These are phyloP conservation scores for Albatrellus ellisii DNA, from an alignment of 768 basidiomycete genomes.

Conservation along the genomic window DNA sequence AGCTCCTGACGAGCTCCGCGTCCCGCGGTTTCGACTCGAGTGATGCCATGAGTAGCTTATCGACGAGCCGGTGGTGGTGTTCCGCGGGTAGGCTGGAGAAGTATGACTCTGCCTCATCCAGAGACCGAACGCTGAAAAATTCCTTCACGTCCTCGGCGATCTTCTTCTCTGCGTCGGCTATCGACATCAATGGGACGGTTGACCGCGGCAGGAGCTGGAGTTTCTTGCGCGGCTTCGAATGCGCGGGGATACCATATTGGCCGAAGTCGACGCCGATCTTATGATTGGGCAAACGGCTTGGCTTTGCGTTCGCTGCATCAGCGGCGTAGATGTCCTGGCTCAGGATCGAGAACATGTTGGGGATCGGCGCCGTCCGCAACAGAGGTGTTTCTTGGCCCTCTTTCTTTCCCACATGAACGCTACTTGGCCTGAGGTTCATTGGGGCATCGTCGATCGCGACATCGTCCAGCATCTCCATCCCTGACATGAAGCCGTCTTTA, in stretches of 20 bases:
- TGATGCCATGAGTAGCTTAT: conserved; percentile 58
- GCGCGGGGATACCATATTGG: conserved; percentile 31
- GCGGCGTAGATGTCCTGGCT: conserved; percentile 46
- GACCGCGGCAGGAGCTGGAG: conserved; percentile 67
- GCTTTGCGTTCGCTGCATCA: conserved; percentile 37
- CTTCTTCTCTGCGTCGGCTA: conserved; percentile 56
- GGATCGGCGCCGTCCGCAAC: conserved; percentile 61
- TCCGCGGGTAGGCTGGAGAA: conserved; percentile 59
- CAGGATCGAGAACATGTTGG: conserved; percentile 86
- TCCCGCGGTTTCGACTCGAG: conserved; percentile 77
- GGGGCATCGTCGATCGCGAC: conserved; percentile 57
- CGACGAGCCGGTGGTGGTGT: conserved; percentile 53
- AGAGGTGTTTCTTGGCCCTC: conserved; percentile 51
- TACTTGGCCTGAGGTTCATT: conserved; percentile 73
- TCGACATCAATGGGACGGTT: conserved; percentile 39
- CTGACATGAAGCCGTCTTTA: conserved; percentile 58
- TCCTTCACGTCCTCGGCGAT: conserved; percentile 77
- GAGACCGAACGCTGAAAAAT: conserved; percentile 70
- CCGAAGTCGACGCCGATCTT: conserved; percentile 39
- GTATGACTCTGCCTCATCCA: conserved; percentile 82
- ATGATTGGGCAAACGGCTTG: conserved; percentile 35
- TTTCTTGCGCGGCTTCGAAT: conserved; percentile 45
- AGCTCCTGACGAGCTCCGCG: conserved; percentile 60
- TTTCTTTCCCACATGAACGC: conserved; percentile 71
- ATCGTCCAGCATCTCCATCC: conserved; percentile 75